Evolutionary conservation across 768 basidiomycete genomes (phyloP).

Genomic region (Suillus discolor): DNA sequence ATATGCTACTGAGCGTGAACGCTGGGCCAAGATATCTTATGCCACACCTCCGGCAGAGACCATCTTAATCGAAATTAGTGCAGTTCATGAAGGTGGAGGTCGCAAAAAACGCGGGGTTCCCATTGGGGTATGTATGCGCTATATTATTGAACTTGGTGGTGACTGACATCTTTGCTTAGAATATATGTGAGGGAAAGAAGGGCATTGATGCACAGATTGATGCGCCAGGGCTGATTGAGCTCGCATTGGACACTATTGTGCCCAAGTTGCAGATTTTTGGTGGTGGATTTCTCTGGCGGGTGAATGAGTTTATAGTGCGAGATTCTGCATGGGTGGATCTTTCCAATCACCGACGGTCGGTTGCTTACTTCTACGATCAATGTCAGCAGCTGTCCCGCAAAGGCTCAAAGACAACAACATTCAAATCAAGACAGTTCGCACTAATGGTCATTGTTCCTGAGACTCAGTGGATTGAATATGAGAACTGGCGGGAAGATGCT

Average conservation of each 20-base stretch:
- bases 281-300: slow-evolving; percentile 8
- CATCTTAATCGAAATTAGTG: slow-evolving; percentile 9
- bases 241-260: slow-evolving; percentile 2
- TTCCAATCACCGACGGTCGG: not conserved
- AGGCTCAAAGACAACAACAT: not conserved
- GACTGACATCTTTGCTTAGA: slow-evolving; percentile 7
- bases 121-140: slow-evolving; percentile 9
- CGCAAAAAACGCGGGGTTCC: not conserved
- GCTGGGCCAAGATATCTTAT: not conserved
- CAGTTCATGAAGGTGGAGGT: slow-evolving; percentile 7
- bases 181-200: slow-evolving; percentile 14
- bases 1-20: not conserved
- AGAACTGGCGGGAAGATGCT: slow-evolving; percentile 2
- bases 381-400: slow-evolving; percentile 8
- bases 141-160: not conserved
- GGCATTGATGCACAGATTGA: slow-evolving; percentile 9
- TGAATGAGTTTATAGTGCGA: slow-evolving; percentile 10
- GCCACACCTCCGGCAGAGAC: slow-evolving; percentile 6
- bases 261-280: slow-evolving; percentile 5
- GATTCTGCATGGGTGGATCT: slow-evolving; percentile 14
- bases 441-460: slow-evolving; percentile 11
- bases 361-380: slow-evolving; percentile 10
- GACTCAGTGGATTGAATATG: slow-evolving; percentile 11
- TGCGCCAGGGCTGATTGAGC: not conserved
- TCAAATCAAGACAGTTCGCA: slow-evolving; percentile 9